Evolutionary conservation across 129 eudicot genomes (phyloP), one percentile per base, ranked within the genome.

Genomic region (Flaveria bidentis): DNA sequence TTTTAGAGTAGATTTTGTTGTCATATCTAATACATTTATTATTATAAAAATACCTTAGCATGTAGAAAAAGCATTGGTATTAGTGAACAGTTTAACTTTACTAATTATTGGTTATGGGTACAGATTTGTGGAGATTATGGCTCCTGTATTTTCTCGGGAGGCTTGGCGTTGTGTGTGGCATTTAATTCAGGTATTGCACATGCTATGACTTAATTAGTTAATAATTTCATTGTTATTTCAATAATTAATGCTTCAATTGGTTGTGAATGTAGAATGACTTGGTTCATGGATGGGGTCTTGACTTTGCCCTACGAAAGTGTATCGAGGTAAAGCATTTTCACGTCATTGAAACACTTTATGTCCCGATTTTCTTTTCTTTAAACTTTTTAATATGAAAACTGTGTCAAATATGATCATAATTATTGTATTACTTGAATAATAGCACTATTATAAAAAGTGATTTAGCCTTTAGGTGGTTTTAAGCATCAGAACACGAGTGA

Each of bases 231-330:
- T 8, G 16, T 16, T 73, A 61, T 14, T 33, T 72, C 14, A 6
- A 26, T 55, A 39, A 18, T 76, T 8, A 61, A 61, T 30, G 23
- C 11, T 69, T 7, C 15, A 49, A 2, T 73, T 81, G 53, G 46
- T 63, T 39, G 33, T 78, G 25, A 46, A 78, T 87, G 87, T 80
- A 93, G 98, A 93, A 93, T 45, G 98, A 93, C 81, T 83, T 93
- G 88, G 88, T 93, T 82, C 98, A 93, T 75, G 98, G 98, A 80
- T 93, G 98, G 98, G 98, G 98, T 62, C 92, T 93, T 23, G 98
- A 93, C 84, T 88, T 90, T 23, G 97, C 96, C 70, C 93, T 93
- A 39, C 86, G 80, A 72, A 87, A 80, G 69, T 93, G 98, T 71
- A 91, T 86, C 9, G 86, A 91, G 98, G 98, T 93, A 66, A 80